Conservation (phyloP, 495 filamentous ascomycete genomes). For the Neurospora discreta region DNA sequence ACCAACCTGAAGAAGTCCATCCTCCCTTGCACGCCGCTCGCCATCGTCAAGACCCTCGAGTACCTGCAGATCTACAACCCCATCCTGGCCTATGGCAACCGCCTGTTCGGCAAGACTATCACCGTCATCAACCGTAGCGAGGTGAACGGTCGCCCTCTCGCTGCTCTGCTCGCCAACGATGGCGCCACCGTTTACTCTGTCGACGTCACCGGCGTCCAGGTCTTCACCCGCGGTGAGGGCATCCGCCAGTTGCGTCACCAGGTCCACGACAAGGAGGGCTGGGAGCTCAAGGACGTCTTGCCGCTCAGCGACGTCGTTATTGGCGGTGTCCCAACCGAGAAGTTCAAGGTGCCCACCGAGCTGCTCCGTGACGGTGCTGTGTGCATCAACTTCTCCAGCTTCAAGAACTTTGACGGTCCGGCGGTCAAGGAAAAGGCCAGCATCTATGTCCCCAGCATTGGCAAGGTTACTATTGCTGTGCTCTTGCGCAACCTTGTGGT, state of each 20-base stretch:
- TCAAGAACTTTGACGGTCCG: slow-evolving; percentile 78
- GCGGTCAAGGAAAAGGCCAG: slow-evolving; percentile 86
- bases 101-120: slow-evolving; percentile 80
- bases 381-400: slow-evolving; percentile 95
- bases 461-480: slow-evolving; percentile 93
- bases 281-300: slow-evolving; percentile 65
- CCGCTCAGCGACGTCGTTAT: slow-evolving; percentile 90
- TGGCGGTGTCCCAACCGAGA: slow-evolving; percentile 76
- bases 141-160: slow-evolving; percentile 87
- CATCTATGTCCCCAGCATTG: slow-evolving; percentile 94
- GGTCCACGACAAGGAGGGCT: slow-evolving; percentile 65
- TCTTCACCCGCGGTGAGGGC: slow-evolving; percentile 79
- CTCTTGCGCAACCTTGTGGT: slow-evolving; percentile 82
- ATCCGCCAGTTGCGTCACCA: slow-evolving; percentile 73
- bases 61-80: slow-evolving; percentile 92
- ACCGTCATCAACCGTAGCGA: slow-evolving; percentile 93
- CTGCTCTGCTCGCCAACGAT: slow-evolving; percentile 92
- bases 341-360: slow-evolving; percentile 77
- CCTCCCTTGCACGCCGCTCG: slow-evolving; percentile 89
- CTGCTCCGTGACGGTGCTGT: slow-evolving; percentile 79
- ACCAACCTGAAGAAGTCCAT: slow-evolving; percentile 74
- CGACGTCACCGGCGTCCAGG: slow-evolving; percentile 83
- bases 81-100: slow-evolving; percentile 88
- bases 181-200: slow-evolving; percentile 91
- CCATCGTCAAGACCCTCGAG: slow-evolving; percentile 92